Evolutionary conservation across 73 alveolate species (phyloP).

Genomic region (Paraurostyla sp.): DNA sequence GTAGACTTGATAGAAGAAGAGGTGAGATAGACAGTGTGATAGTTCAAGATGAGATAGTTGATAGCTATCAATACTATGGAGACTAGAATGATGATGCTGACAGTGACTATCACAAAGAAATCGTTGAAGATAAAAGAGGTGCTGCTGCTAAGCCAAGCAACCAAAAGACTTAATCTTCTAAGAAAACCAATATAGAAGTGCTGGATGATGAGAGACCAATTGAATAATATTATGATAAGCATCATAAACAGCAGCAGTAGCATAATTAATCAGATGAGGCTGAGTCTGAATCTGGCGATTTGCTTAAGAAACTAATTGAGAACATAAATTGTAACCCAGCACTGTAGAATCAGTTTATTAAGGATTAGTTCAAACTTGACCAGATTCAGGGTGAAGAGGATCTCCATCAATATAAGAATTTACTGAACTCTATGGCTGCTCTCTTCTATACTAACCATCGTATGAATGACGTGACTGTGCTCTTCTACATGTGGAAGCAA

Average conservation of each 20-base stretch:
- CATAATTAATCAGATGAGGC: background rate
- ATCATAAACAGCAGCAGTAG: no score
- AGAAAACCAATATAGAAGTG: conserved; percentile 41
- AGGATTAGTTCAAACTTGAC: conserved; percentile 44
- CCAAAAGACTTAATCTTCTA: background rate
- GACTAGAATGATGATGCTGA: conserved; percentile 40
- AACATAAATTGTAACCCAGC: conserved; percentile 51
- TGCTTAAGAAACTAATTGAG: conserved; percentile 48
- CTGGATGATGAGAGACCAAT: conserved; percentile 55
- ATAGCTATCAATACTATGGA: conserved; percentile 35
- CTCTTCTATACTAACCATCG: conserved; percentile 61
- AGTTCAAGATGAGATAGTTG: conserved; percentile 10
- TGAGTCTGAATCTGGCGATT: conserved; percentile 36
- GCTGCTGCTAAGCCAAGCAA: background rate
- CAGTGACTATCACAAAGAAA: no score
- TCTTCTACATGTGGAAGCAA: conserved; percentile 56
- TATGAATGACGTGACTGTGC: conserved; percentile 55
- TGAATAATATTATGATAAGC: conserved; percentile 9
- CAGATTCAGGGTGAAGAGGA: conserved; percentile 53
- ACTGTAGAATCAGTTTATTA: conserved; percentile 45
- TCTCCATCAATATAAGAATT: conserved; percentile 57
- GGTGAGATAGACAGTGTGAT: background rate
- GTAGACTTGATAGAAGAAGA: conserved; percentile 21
- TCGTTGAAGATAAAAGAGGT: background rate
- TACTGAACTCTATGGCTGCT: conserved; percentile 72